Evolutionary conservation across 352 stramenopile genomes (phyloP), one percentile per base, ranked within the genome.

Genomic region (Phytopythium litorale): DNA sequence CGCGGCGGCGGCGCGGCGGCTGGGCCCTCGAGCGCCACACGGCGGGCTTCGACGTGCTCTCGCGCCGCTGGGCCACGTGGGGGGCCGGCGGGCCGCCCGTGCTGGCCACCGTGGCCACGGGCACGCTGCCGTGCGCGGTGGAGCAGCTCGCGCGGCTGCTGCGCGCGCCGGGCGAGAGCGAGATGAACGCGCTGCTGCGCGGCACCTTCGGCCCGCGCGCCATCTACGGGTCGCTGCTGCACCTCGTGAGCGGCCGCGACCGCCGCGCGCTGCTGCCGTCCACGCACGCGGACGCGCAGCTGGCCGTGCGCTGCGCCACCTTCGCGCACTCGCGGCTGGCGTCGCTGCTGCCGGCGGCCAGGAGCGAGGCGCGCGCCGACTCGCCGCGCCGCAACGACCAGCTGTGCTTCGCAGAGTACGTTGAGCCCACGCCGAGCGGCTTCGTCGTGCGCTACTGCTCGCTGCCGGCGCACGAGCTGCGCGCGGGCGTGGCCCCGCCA

Each of bases 171-270:
- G 71, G 54, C 2, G 72, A 79, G 49, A 77, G 64, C n/a, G 72
- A 76, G 49, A 73, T 68, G 56, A 79, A 79, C 40, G 58, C 63
- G 8, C 38, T 75, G 3, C 46, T 76, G n/a, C 64, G 63, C 8
- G 72, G 66, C 5, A 28, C 70, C 1, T 75, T 66, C 38, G 60
- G 64, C n/a, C 66, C 66, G 35, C 55, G 67, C 1, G 72, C 72
- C 50, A 79, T 79, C 66, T 79, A 77, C 58, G 73, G 68, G 23
- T 79, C 72, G 30, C 43, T 79, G 3, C 16, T 77, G 32, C 72
- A 77, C 56, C n/a, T 67, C 2, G 25, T 77, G 7, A 48, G 50
- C 3, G 67, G 30, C 46, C 46, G 58, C 16, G 63, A 67, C n/a
- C 52, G 50, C 11, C 53, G 60, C 7, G 59, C 33, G n/a, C 33